Evolutionary conservation across 306 rosid genomes (phyloP), one percentile per base, ranked within the genome.

Genomic region (Casuarina glauca): DNA sequence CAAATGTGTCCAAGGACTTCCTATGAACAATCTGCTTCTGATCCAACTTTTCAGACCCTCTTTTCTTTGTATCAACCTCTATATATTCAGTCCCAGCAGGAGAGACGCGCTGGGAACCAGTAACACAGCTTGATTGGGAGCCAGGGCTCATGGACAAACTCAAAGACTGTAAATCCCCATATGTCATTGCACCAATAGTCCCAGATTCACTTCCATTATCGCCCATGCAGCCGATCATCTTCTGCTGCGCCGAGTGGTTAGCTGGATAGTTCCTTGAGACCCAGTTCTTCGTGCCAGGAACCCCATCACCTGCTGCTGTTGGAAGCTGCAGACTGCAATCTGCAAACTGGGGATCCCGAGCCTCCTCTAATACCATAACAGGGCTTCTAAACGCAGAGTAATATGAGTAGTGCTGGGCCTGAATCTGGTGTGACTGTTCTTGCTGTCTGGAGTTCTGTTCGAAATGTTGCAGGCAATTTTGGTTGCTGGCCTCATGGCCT

Each of bases 1-100:
- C 98, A 86, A 93, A 93, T 19, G 96, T 91, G 54, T 93, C 97
- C 43, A 91, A 82, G 54, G 98, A 93, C 87, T 93, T 93, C 87
- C 98, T 84, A 69, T 88, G 97, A 86, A 87, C 89, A 80, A 89
- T 89, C 74, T 83, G 89, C 85, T 91, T 93, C 50, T 87, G 91
- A 20, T 90, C 93, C 71, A 79, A 69, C 76, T 87, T 90, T 75
- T 85, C 90, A 80, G 79, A 79, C 43, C 90, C 92, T 80, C 93
- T 88, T 85, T 91, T 93, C 88, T 93, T 93, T 6, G 93, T 86
- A 71, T 93, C 96, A 78, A 87, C 54, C 55, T 84, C 78, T 57
- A 81, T 78, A 76, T 83, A 85, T 48, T 89, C 90, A 66, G 84
- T 69, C 70, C 77, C 73, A 77, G 81, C 26, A 44, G 91, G 79